These are phyloP conservation scores for Fusarium caatingaense DNA, from an alignment of 2,329 filamentous ascomycete species.

Conservation along the genomic window DNA sequence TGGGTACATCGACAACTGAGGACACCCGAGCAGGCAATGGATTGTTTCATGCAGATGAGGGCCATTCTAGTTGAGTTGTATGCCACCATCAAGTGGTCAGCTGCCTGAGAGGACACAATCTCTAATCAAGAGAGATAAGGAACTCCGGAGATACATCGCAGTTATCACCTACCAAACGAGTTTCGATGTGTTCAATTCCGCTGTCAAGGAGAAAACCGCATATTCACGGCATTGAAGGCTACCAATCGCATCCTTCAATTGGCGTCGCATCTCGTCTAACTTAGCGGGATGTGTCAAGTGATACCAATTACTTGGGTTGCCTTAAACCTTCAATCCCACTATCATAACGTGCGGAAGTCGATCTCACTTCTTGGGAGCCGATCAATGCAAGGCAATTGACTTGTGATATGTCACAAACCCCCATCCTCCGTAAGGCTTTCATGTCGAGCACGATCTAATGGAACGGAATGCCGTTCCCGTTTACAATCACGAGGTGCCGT, in stretches of 20 bases:
- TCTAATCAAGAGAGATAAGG: constrained; percentile 15
- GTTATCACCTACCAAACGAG: constrained; percentile 2
- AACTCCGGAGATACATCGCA: background rate
- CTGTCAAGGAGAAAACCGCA: constrained; percentile 29
- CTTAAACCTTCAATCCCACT: constrained; percentile 28
- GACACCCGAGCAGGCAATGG: background rate
- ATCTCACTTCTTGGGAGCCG: constrained; percentile 17
- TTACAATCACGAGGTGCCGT: constrained; percentile 4
- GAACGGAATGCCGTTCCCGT: background rate
- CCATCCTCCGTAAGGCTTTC: background rate
- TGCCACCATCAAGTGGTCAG: constrained; percentile 7
- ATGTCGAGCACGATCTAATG: constrained; percentile 10
- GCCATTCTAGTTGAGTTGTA: background rate
- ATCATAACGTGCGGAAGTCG: constrained; percentile 28
- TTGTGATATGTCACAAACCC: constrained; percentile 35
- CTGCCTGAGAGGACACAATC: constrained; percentile 1
- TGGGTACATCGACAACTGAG: too few relatives aligned
- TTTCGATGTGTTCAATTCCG: constrained; percentile 24
- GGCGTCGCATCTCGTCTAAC: constrained; percentile 19
- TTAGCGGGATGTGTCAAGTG: constrained; percentile 30
- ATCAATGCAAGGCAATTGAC: constrained; percentile 18
- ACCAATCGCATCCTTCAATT: constrained; percentile 34
- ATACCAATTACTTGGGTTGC: constrained; percentile 26
- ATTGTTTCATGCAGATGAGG: background rate
- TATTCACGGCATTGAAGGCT: constrained; percentile 24